Base-by-base conservation (phyloP, 2,329 filamentous ascomycete genomes). In the Scedosporium dehoogii region DNA sequence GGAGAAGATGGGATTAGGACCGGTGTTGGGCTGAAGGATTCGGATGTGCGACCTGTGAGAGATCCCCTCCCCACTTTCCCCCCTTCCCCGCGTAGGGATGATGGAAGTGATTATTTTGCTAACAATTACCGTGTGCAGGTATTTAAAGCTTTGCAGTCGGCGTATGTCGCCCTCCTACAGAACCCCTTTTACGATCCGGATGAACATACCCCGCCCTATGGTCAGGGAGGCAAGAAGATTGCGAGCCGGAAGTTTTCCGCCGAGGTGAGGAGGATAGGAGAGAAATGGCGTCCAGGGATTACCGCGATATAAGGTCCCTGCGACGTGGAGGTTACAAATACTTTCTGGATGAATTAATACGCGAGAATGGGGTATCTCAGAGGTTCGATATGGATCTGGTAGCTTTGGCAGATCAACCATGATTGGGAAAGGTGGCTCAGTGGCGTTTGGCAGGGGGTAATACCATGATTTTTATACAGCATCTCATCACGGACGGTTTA, bases 101-200 rank as follows among this genome's bases (percentile, higher is more conserved):
- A 33, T 60, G 2, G 58, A 25, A 63, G 58, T 60, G 10, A 23
- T 59, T n/a, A 18, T 25, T 61, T 4, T 18, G 29, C 29, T 33
- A 33, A 33, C 29, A 33, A 25, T 57, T 23, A 14, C 27, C 27
- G 10, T 1, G 38, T 1, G 21, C 38, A 66, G 65, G 65, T 94
- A 27, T 99, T 99, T 71, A 85, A 88, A 71, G 92, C 92, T 29
- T 85, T 99, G 75, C 94, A 97, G 76, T 87, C 84, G n/a, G 92
- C 93, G 33, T 99, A 97, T 70, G 89, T 97, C 63, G 80, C 85
- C 65, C 78, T 99, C 60, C 77, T 97, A 67, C 89, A 96, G 75
- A 97, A 99, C 70, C 93, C 93, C 0, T 99, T 99, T 75, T 97
- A 92, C 74, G 86, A 89, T 57, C 93, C 93, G 9, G 92, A 97